Evolutionary conservation across 2,329 filamentous ascomycete genomes (phyloP), one percentile per base, ranked within the genome.

Genomic region (Hypoxylon sp.): DNA sequence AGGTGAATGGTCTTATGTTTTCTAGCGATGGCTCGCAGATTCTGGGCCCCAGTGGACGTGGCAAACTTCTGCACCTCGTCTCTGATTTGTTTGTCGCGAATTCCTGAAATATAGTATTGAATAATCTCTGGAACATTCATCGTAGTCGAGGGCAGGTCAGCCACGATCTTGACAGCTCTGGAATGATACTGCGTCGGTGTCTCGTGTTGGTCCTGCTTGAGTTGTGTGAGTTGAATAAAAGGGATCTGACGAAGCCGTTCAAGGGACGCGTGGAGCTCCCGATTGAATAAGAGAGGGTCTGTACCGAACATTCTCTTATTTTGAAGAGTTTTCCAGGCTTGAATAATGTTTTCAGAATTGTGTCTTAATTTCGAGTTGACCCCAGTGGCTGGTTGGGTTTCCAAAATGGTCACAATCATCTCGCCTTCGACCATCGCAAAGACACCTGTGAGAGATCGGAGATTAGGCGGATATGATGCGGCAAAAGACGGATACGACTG

Each of bases 401-500:
- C 80, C 80, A 81, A 86, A 2, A 79, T 71, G 72, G 84, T 79
- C 1, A 84, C 77, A 20, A 88, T 73, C 18, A 78, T 77, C 70
- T 89, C 87, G 6, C 87, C 87, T 70, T 90, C 87, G 1, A 82
- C 75, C 67, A 89, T 85, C 12, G 78, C 81, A 64, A 79, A 82
- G 2, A 87, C 80, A 0, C 85, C 85, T n/a, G 79, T 76, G 0
- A 90, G 80, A 2, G 86, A 85, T 38, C 84, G 82, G 60, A 79
- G 75, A 51, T 75, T 75, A 4, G 75, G 69, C 2, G 67, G 53
- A 2, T 73, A 71, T 0, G 72, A 56, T 1, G 64, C 52, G 7
- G 74, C 64, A 12, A 88, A 78, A 1, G 86, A 87, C n/a, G 77
- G 78, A 55, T 82, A 85, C 3, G 67, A 71, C 36, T 78, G 68